phyloP scores from a whole-genome alignment of 805 yeast species.

The Scheffersomyces ergatensis region DNA sequence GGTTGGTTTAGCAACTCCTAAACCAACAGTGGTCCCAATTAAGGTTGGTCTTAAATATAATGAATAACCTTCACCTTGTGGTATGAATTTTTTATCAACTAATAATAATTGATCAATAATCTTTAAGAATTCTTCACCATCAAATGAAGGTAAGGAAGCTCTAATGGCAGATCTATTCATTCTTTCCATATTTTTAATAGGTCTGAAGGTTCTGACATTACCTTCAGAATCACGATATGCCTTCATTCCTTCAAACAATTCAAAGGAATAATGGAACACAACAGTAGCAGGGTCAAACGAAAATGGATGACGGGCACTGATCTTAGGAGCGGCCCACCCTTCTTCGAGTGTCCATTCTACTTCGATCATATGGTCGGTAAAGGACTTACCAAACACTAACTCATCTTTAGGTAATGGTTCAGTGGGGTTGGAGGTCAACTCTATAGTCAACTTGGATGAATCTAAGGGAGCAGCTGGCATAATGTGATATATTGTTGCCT shows the following conservation, averaged over 20 bases:
- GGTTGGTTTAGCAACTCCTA: slow-evolving; percentile 84
- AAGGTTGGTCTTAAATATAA: slow-evolving; percentile 91
- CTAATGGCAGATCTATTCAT: slow-evolving; percentile 87
- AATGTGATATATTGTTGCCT: too few species aligned
- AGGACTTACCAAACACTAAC: slow-evolving; percentile 45
- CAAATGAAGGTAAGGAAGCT: slow-evolving; percentile 86
- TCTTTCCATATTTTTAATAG: slow-evolving; percentile 87
- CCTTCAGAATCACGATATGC: slow-evolving; percentile 72
- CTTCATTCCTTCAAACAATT: slow-evolving; percentile 93
- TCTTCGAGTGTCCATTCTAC: slow-evolving; percentile 72
- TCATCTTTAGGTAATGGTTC: slow-evolving; percentile 35
- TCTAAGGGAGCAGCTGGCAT: slow-evolving; percentile 21
- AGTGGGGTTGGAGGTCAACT: slow-evolving; percentile 36
- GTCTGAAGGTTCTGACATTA: slow-evolving; percentile 79
- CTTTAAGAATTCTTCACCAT: slow-evolving; percentile 71
- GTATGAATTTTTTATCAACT: slow-evolving; percentile 76
- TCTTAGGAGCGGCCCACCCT: slow-evolving; percentile 91
- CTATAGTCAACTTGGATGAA: slow-evolving; percentile 34
- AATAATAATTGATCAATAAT: slow-evolving; percentile 73
- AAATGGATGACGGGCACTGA: slow-evolving; percentile 79
- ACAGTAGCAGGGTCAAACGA: slow-evolving; percentile 81
- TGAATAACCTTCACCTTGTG: slow-evolving; percentile 84
- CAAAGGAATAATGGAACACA: slow-evolving; percentile 94
- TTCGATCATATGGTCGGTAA: slow-evolving; percentile 88
- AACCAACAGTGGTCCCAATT: slow-evolving; percentile 86